phyloP scores from a whole-genome alignment of 805 yeast species.

The Metschnikowia sp. region DNA sequence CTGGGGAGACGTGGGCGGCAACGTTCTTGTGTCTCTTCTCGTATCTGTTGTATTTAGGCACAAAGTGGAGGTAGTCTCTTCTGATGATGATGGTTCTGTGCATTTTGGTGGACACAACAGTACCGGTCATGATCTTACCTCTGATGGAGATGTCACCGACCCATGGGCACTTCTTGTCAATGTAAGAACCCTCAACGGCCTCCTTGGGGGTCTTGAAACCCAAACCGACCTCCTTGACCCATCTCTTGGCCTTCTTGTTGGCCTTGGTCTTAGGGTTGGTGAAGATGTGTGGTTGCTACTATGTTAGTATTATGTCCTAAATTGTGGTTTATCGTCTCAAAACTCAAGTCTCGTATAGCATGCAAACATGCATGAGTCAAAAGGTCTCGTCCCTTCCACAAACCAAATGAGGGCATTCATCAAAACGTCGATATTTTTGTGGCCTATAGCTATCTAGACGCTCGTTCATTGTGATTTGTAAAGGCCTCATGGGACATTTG shows the following conservation, averaged over 20 bases:
- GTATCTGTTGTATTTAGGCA: slow-evolving; percentile 99
- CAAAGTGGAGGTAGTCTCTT: slow-evolving; percentile 99
- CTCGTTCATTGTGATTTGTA: no score
- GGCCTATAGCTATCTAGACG: no score
- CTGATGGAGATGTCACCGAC: slow-evolving; percentile 96
- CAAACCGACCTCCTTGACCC: slow-evolving; percentile 99
- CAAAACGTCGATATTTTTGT: no score
- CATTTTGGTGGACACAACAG: slow-evolving; percentile 99
- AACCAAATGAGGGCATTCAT: no score
- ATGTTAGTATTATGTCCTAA: slow-evolving; percentile 33
- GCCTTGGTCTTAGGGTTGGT: slow-evolving; percentile 99
- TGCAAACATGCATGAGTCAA: no score
- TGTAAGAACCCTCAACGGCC: slow-evolving; percentile 98
- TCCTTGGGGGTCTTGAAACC: slow-evolving; percentile 99
- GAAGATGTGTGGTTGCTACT: slow-evolving; percentile 99
- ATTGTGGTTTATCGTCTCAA: no score
- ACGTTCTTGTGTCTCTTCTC: slow-evolving; percentile 99
- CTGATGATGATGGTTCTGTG: slow-evolving; percentile 99
- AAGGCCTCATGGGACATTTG: no score
- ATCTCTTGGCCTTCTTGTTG: slow-evolving; percentile 98
- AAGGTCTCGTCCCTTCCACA: no score
- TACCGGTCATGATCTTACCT: slow-evolving; percentile 99
- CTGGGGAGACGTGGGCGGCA: slow-evolving; percentile 99
- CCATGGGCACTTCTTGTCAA: slow-evolving; percentile 99
- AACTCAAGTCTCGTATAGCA: no score